Conservation (phyloP, 129 eudicot genomes). For the Chrysanthemum seticuspe region DNA sequence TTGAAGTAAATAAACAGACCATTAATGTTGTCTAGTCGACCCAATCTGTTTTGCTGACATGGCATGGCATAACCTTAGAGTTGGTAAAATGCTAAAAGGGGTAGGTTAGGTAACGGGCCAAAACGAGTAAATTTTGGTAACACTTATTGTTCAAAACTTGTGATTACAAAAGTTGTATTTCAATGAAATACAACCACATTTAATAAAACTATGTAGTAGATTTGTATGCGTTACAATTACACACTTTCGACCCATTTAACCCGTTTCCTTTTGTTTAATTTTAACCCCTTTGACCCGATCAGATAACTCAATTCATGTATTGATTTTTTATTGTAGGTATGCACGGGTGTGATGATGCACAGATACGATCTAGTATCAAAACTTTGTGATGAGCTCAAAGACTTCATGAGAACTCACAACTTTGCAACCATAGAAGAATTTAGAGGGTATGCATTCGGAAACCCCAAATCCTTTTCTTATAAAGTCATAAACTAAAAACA, state of each 20-base stretch:
- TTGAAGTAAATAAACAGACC: no score
- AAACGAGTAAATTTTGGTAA: neutral
- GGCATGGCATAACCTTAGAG: neutral
- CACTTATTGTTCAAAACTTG: neutral
- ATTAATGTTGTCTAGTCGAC: neutral
- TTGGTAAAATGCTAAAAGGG: neutral
- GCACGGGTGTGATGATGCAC: slow-evolving; percentile 98
- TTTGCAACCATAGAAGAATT: slow-evolving; percentile 90
- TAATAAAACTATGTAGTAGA: neutral
- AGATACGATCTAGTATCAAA: slow-evolving; percentile 77
- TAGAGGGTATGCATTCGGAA: slow-evolving; percentile 62
- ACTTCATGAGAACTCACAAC: slow-evolving; percentile 92
- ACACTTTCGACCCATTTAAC: neutral
- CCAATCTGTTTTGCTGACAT: neutral
- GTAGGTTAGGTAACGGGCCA: neutral
- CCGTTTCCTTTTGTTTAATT: neutral
- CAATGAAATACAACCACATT: neutral
- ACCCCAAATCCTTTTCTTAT: neutral
- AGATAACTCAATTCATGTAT: neutral
- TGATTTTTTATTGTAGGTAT: slow-evolving; percentile 52
- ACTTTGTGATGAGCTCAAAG: slow-evolving; percentile 88
- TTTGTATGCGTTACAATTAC: neutral
- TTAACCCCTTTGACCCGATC: neutral
- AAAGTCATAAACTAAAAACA: neutral
- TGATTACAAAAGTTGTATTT: neutral